A percentile compares a stretch with the other conserved stretches of the same genome.
phyloP scores from a whole-genome alignment of 192 early-diverging fungal species.

The Coemansia sp. region DNA sequence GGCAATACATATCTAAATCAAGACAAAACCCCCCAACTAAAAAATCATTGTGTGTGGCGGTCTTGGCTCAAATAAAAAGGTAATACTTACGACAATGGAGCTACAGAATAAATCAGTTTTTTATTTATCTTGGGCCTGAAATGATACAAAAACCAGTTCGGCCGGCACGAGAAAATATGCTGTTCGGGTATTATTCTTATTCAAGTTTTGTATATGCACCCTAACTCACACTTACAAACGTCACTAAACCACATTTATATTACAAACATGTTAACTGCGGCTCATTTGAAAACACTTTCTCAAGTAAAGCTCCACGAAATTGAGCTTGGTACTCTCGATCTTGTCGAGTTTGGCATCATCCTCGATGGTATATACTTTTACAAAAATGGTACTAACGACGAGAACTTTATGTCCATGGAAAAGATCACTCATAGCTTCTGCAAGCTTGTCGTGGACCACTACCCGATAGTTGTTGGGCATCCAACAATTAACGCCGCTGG shows the following conservation, averaged over 20 bases:
- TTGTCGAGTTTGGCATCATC: slow-evolving; percentile 25
- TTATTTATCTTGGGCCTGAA: too few relatives aligned
- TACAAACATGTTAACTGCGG: not conserved
- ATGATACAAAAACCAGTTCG: too few relatives aligned
- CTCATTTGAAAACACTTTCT: not conserved
- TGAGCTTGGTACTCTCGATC: slow-evolving; percentile 28
- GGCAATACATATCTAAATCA: too few relatives aligned
- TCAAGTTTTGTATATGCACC: too few relatives aligned
- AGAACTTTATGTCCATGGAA: slow-evolving; percentile 36
- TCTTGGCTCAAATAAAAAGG: too few relatives aligned
- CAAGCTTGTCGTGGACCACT: slow-evolving; percentile 36
- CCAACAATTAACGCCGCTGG: slow-evolving; percentile 20
- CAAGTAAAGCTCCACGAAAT: slow-evolving; percentile 32
- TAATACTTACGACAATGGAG: too few relatives aligned
- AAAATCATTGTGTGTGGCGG: too few relatives aligned
- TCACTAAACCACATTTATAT: not conserved
- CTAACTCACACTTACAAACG: too few relatives aligned
- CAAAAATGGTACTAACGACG: slow-evolving; percentile 7
- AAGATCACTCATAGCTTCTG: slow-evolving; percentile 20
- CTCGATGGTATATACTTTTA: slow-evolving; percentile 36
- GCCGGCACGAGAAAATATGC: too few relatives aligned
- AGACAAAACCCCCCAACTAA: too few relatives aligned
- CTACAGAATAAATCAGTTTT: too few relatives aligned
- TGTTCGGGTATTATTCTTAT: too few relatives aligned
- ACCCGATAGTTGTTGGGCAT: slow-evolving; percentile 37